Evolutionary conservation across 2,329 filamentous ascomycete genomes (phyloP).

Genomic region (Xylaria sp.): DNA sequence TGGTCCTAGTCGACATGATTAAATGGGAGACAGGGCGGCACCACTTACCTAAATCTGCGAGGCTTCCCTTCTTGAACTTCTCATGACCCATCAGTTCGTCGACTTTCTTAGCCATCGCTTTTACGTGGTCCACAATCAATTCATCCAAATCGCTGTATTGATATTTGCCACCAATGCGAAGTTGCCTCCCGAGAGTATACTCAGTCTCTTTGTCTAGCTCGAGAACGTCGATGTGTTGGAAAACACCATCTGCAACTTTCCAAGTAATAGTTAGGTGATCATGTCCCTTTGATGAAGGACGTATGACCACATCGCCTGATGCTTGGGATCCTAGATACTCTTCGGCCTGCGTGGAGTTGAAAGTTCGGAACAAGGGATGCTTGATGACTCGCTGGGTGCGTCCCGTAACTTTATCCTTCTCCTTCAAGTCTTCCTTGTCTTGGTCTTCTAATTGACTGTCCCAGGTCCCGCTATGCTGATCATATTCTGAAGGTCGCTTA

Average conservation of each 20-base stretch:
- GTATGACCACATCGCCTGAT: slow-evolving; percentile 90
- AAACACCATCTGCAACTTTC: slow-evolving; percentile 97
- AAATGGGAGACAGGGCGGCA: slow-evolving; percentile 51
- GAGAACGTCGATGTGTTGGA: slow-evolving; percentile 96
- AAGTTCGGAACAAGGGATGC: slow-evolving; percentile 93
- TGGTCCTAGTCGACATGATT: neutral
- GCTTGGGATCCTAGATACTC: slow-evolving; percentile 90
- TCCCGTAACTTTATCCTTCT: slow-evolving; percentile 86
- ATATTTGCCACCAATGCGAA: slow-evolving; percentile 88
- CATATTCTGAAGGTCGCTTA: slow-evolving; percentile 74
- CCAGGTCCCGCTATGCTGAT: slow-evolving; percentile 77
- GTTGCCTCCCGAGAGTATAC: slow-evolving; percentile 86
- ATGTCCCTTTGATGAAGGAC: slow-evolving; percentile 92
- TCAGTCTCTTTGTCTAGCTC: slow-evolving; percentile 98
- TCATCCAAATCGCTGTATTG: slow-evolving; percentile 97
- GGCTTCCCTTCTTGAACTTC: slow-evolving; percentile 87
- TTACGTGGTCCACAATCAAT: slow-evolving; percentile 95
- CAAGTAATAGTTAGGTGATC: slow-evolving; percentile 97
- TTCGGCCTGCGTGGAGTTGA: slow-evolving; percentile 91
- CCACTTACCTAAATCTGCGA: slow-evolving; percentile 84
- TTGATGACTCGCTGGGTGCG: slow-evolving; percentile 96
- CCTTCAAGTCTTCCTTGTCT: slow-evolving; percentile 83
- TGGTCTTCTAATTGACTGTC: slow-evolving; percentile 82
- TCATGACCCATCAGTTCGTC: slow-evolving; percentile 95
- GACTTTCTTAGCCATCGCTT: slow-evolving; percentile 97